A percentile compares a stretch with the other conserved stretches of the same genome.
Conservation (phyloP, 2,329 filamentous ascomycete genomes). For the Simplicillium sp. region DNA sequence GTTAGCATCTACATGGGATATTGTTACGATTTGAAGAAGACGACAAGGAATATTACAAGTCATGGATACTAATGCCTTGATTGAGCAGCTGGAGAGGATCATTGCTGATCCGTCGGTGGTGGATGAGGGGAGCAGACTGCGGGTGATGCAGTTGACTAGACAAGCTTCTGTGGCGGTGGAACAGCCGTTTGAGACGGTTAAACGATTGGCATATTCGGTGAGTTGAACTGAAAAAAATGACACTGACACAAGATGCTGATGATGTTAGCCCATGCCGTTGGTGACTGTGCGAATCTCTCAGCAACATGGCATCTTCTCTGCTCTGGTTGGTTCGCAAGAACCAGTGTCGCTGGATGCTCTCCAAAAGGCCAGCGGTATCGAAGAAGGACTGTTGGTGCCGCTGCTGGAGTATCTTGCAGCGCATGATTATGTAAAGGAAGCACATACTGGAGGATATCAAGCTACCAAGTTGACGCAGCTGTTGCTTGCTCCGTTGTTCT, state of each 20-base stretch:
- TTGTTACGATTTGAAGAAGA: too few relatives aligned
- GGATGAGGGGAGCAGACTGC: conserved; percentile 3
- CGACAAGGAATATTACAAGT: not conserved
- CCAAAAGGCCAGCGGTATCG: conserved; percentile 4
- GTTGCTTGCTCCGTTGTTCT: conserved; percentile 7
- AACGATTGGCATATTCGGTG: conserved; percentile 9
- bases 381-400: conserved; percentile 6
- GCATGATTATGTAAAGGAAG: conserved; percentile 8
- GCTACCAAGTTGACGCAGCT: conserved; percentile 8
- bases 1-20: too few relatives aligned
- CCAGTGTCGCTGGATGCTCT: conserved; percentile 7
- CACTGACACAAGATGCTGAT: not conserved
- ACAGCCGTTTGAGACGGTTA: conserved; percentile 11
- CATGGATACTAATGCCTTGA: conserved; percentile 5
- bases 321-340: conserved; percentile 2
- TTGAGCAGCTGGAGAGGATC: conserved; percentile 7
- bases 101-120: conserved; percentile 2
- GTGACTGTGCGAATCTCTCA: conserved; percentile 9
- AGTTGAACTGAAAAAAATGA: not conserved
- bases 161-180: conserved; percentile 7
- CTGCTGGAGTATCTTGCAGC: conserved; percentile 9
- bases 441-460: conserved; percentile 3
- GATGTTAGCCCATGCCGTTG: conserved; percentile 8
- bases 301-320: conserved; percentile 8
- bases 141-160: conserved; percentile 6